Evolutionary conservation across 139 green algal genomes (phyloP), one percentile per base, ranked within the genome.

Genomic region (Protoeuglena noctilucae): DNA sequence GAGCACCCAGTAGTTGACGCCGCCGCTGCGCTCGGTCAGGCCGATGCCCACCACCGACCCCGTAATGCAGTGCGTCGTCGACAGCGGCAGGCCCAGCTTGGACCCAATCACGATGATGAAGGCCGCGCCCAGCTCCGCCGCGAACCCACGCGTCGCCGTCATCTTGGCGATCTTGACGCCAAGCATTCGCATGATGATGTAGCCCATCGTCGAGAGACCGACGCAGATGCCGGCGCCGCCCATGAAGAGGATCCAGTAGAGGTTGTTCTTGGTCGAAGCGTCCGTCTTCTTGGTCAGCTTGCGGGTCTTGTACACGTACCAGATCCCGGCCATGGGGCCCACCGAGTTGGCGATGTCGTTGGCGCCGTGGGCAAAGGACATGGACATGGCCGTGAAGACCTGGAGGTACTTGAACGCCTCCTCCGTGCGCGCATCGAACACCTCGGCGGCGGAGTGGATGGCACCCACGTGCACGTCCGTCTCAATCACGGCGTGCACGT

Each of bases 311-410:
- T 43, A 78, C 39, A 69, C 71, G n/a, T 23, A 27, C 45, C 69
- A 86, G 59, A 88, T 77, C 30, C 67, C 82, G 28, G 77, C 63
- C 24, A 84, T 80, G 25, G 78, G 76, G 5, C 84, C 84, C 16
- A 65, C 52, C 2, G 78, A 66, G 46, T 94, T 94, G 52, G 80
- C 76, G 0, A 93, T 79, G 63, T 93, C 83, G 53, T 93, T 93
- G 34, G 73, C 60, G 16, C 84, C 84, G 58, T 93, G 84, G 4
- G 82, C 69, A 57, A 96, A 94, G 1, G 78, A 78, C 40, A 85
- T 79, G 27, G 68, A 79, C 51, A 68, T 78, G 2, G 88, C 81
- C 23, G 85, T 86, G 61, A 93, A 75, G 16, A 96, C 81, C 72
- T 94, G 85, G 9, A 83, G 61, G 31, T 84, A 85, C 48, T 71